Evolutionary conservation across 2,329 filamentous ascomycete genomes (phyloP).

Genomic region (Calonectria hongkongensis): DNA sequence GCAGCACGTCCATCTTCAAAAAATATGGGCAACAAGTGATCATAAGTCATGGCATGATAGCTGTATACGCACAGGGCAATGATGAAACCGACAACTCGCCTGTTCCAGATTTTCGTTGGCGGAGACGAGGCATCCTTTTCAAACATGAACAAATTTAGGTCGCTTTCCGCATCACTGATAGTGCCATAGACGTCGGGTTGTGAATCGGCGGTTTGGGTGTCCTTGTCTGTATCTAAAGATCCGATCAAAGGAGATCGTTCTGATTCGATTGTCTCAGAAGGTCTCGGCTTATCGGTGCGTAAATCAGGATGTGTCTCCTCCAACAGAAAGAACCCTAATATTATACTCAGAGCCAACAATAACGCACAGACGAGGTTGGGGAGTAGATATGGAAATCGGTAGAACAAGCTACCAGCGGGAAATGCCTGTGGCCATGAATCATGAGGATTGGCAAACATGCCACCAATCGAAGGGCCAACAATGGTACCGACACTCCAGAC

Average conservation of each 20-base stretch:
- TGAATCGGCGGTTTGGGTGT: slow-evolving; percentile 80
- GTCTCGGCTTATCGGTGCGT: slow-evolving; percentile 72
- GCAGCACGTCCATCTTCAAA: slow-evolving; percentile 83
- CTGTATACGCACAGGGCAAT: slow-evolving; percentile 92
- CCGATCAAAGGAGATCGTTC: slow-evolving; percentile 85
- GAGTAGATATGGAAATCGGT: slow-evolving; percentile 88
- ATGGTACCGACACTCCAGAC: slow-evolving; percentile 95
- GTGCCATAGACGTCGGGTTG: slow-evolving; percentile 88
- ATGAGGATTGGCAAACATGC: slow-evolving; percentile 87
- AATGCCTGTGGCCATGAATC: slow-evolving; percentile 84
- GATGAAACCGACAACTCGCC: slow-evolving; percentile 83
- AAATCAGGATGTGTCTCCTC: slow-evolving; percentile 93
- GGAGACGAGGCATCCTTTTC: slow-evolving; percentile 60
- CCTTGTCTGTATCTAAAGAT: slow-evolving; percentile 83
- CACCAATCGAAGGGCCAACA: slow-evolving; percentile 90
- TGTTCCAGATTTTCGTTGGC: slow-evolving; percentile 68
- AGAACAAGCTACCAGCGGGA: slow-evolving; percentile 81
- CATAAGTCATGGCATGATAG: slow-evolving; percentile 96
- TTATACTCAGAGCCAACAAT: slow-evolving; percentile 85
- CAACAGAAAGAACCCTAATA: slow-evolving; percentile 86
- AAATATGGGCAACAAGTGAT: slow-evolving; percentile 94
- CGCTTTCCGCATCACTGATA: slow-evolving; percentile 63
- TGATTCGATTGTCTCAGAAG: slow-evolving; percentile 70
- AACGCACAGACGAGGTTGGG: slow-evolving; percentile 90
- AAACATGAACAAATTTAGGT: slow-evolving; percentile 47